Evolutionary conservation across 2,329 filamentous ascomycete genomes (phyloP).

Genomic region (Stachybotrys echinatus): DNA sequence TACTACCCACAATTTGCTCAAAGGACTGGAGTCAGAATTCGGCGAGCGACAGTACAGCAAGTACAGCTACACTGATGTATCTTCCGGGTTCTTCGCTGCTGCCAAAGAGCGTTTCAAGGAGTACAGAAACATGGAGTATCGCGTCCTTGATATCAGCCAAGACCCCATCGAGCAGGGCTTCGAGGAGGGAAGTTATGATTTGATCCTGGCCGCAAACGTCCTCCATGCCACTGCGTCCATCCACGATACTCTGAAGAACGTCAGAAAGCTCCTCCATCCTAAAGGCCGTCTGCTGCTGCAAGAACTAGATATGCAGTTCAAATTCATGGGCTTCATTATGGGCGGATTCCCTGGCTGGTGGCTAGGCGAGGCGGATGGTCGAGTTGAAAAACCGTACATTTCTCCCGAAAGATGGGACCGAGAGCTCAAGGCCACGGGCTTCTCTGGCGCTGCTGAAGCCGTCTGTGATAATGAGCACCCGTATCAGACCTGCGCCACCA

Average conservation of each 20-base stretch:
- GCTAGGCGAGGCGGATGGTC: neutral
- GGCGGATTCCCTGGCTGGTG: neutral
- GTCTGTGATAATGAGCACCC: neutral
- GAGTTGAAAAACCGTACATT: neutral
- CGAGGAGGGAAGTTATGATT: neutral
- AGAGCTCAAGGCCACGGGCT: neutral
- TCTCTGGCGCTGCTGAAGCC: neutral
- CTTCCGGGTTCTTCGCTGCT: constrained; percentile 18
- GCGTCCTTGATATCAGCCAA: neutral
- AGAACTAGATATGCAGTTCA: neutral
- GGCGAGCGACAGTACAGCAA: neutral
- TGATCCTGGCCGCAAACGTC: neutral
- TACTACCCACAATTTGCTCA: neutral
- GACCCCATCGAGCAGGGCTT: neutral
- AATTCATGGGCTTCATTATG: neutral
- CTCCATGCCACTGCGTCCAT: neutral
- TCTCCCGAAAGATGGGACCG: neutral
- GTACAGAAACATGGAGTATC: neutral
- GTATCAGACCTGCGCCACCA: neutral
- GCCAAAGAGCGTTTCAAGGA: constrained; percentile 13
- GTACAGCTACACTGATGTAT: constrained; percentile 34
- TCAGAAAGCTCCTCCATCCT: neutral
- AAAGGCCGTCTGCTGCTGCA: neutral
- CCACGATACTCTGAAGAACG: neutral
- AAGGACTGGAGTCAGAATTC: neutral